Evolutionary conservation across 78 protist genomes (phyloP), one percentile per base, ranked within the genome.

Genomic region (Goniomonas avonlea): DNA sequence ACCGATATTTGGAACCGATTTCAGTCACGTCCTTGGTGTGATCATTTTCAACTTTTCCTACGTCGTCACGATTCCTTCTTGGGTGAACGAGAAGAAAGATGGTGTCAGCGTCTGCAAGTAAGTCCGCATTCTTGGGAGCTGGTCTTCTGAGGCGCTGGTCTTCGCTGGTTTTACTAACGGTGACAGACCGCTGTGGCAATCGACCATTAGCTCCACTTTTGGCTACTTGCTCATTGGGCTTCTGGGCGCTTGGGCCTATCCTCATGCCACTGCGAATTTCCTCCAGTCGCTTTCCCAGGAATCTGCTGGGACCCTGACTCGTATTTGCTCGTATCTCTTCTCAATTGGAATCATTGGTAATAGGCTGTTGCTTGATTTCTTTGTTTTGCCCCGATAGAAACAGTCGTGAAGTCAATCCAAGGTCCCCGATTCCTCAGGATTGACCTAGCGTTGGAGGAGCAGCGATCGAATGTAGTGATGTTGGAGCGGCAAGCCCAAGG

Each of bases 81-180:
- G 81, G 81, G 31, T 77, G 15, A 77, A 77, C 48, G 81, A 77
- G 81, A 77, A 77, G 81, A 68, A 53, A 32, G 35, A 53, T 3
- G 66, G 25, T 9, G 81, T 77, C 11, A 34, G 53, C 3, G 71
- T 77, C 40, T 13, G 68, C 20, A 50, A 50, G 56, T n/a, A n/a
- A n/a, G n/a, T n/a, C n/a, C n/a, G n/a, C n/a, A n/a, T n/a, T n/a
- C n/a, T n/a, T n/a, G n/a, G n/a, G n/a, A n/a, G n/a, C n/a, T n/a
- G n/a, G n/a, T n/a, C n/a, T n/a, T n/a, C n/a, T n/a, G n/a, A n/a
- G n/a, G n/a, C n/a, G n/a, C n/a, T n/a, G n/a, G n/a, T n/a, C n/a
- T n/a, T n/a, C n/a, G n/a, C n/a, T n/a, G n/a, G n/a, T n/a, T n/a
- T n/a, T n/a, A n/a, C n/a, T n/a, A n/a, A n/a, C n/a, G n/a, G n/a